Base-by-base conservation (phyloP, 2,329 filamentous ascomycete species). In the Botrytis tulipae region DNA sequence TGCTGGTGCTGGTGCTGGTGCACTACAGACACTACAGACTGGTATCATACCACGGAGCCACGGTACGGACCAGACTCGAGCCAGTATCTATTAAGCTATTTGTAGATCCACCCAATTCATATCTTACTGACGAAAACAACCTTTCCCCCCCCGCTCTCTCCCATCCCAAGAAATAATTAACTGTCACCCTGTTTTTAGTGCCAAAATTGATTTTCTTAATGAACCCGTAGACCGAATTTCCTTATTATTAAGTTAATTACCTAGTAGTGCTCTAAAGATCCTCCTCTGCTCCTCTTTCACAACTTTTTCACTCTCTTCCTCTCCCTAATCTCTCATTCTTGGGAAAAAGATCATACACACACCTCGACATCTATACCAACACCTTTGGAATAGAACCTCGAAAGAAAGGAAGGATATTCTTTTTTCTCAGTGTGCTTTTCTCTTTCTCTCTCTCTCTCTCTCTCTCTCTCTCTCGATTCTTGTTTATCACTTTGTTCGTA, bases 281-380 rank as follows among this genome's bases (percentile, higher is more conserved):
- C 35, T 22, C 54, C 35, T 40, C 14, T n/a, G 51, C 65, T 68
- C 46, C 65, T 40, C 20, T 54, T 37, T 40, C 42, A 35, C 46
- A 16, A 54, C 46, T 20, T 40, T 54, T 54, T 40, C 46, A n/a
- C 51, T 44, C 35, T 60, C 54, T 60, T 69, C 66, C 42, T 48
- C 18, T 25, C 35, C 59, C 59, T 22, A 54, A 66, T 72, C 70
- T 72, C 61, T 57, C 70, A 66, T 67, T 57, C 70, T 66, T 66
- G 46, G 70, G 46, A 72, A 67, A 37, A 37, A 44, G 22, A 35
- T 42, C 46, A 67, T 6, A 20, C 12, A n/a, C 62, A 46, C 35
- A 14, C 20, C 35, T 40, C 59, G 59, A 25, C 32, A 22, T 54
- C 46, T 20, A 66, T 66, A 32, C 37, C 70, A 46, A 60, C 61